Evolutionary conservation across 257 asterid genomes (phyloP).

Genomic region (Lavandula angustifolia): DNA sequence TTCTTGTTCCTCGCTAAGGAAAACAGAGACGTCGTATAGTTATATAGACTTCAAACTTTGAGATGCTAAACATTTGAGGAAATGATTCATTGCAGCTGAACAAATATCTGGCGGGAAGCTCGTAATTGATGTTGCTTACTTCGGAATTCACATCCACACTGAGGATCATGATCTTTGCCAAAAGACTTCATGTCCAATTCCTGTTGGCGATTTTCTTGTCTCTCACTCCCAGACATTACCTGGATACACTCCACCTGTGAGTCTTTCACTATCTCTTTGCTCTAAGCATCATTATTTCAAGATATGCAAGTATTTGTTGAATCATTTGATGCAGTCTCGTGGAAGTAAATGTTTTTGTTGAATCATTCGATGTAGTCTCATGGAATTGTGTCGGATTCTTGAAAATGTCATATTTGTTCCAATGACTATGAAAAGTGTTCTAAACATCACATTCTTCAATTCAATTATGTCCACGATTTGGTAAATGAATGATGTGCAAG

Average conservation of each 20-base stretch:
- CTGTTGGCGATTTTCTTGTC: constrained; percentile 67
- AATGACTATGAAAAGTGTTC: too few relatives aligned
- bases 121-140: constrained; percentile 59
- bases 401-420: too few relatives aligned
- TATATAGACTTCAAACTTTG: neutral
- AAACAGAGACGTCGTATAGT: neutral
- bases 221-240: constrained; percentile 80
- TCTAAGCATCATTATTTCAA: too few relatives aligned
- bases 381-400: too few relatives aligned
- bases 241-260: constrained; percentile 78
- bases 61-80: constrained; percentile 2
- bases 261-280: constrained; percentile 29
- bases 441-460: too few relatives aligned
- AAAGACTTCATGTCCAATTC: constrained; percentile 79
- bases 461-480: too few relatives aligned
- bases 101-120: constrained; percentile 67
- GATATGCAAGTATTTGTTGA: too few relatives aligned
- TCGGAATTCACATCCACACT: constrained; percentile 46
- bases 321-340: too few relatives aligned
- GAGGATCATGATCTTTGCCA: constrained; percentile 68
- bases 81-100: constrained; percentile 46
- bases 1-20: too few relatives aligned
- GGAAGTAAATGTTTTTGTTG: too few relatives aligned
- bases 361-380: too few relatives aligned
- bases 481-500: too few relatives aligned